Evolutionary conservation across 2,329 filamentous ascomycete species (phyloP), one percentile per base, ranked within the genome.

Genomic region (Atkinsonella texensis): DNA sequence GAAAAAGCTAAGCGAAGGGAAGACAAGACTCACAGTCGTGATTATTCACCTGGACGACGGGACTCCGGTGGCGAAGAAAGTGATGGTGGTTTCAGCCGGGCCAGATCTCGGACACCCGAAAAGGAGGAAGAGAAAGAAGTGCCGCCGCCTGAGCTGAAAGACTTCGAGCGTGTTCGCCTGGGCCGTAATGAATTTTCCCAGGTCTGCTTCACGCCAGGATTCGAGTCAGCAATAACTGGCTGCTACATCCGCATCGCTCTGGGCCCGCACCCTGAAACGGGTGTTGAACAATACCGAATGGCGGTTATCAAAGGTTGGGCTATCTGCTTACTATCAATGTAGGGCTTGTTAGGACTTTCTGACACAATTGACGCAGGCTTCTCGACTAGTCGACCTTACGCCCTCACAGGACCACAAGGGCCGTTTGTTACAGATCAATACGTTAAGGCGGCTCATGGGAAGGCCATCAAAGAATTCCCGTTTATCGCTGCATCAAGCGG

Each of bases 131-230:
- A 81, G 28, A 84, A 87, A 3, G 81, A 85, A 39, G 71, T 93
- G 31, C 80, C 81, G 13, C 84, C 83, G 28, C 81, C 87, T 2
- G 81, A 85, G 38, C 73, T 95, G 18, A 77, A 77, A n/a, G 89
- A 97, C 65, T 82, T 91, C 57, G 86, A 97, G 63, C 81, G 87
- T 48, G 81, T 91, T 50, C 82, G 89, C 52, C 79, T 98, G 53
- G 88, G 90, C 48, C 81, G 93, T 55, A 85, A 80, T 58, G 87
- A 89, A 62, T 95, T 98, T 65, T 85, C 86, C 7, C 83, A 91
- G 62, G 85, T 95, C 51, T 96, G 89, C 74, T 95, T 95, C 71
- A 91, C 90, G 59, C 93, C 93, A 11, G 84, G 84, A 4, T 96
- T 98, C 58, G 87, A 95, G 52, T 73, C 85, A 9, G 78, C 85